Conservation (phyloP, 768 basidiomycete genomes). For the Leccinum barrowsii region DNA sequence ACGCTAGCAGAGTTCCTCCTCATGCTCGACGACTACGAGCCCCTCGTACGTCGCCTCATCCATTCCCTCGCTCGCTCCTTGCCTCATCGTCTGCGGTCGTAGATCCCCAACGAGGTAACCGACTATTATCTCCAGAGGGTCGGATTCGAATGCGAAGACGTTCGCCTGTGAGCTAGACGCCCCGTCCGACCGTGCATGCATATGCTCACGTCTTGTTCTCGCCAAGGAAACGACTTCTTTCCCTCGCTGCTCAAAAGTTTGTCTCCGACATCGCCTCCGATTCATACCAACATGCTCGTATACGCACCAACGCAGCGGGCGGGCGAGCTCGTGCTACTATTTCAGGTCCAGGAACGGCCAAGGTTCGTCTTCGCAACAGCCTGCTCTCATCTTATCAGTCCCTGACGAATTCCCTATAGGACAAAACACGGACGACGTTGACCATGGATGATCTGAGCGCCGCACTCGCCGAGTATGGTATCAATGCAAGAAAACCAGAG, state of each 20-base stretch:
- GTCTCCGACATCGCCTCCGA: slow-evolving; percentile 95
- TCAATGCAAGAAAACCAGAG: slow-evolving; percentile 90
- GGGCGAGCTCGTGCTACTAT: slow-evolving; percentile 61
- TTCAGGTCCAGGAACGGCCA: slow-evolving; percentile 56
- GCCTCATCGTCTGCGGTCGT: not conserved
- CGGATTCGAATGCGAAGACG: slow-evolving; percentile 94
- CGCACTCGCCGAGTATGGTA: slow-evolving; percentile 93
- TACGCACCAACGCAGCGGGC: slow-evolving; percentile 82
- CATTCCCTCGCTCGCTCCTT: not conserved
- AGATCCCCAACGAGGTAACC: slow-evolving; percentile 98
- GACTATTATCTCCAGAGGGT: slow-evolving; percentile 95
- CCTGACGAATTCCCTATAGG: slow-evolving; percentile 39
- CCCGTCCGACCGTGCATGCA: not conserved
- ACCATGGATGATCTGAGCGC: slow-evolving; percentile 97
- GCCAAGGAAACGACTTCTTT: slow-evolving; percentile 85
- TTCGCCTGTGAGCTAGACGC: slow-evolving; percentile 65
- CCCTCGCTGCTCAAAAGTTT: slow-evolving; percentile 96
- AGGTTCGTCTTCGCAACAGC: slow-evolving; percentile 43
- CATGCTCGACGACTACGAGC: slow-evolving; percentile 96
- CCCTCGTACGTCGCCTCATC: slow-evolving; percentile 57
- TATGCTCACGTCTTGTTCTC: not conserved
- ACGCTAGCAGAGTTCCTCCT: slow-evolving; percentile 91
- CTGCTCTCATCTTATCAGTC: slow-evolving; percentile 2
- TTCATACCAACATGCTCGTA: slow-evolving; percentile 96
- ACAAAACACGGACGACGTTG: slow-evolving; percentile 88